These are phyloP conservation scores for Terana coerulea DNA, from an alignment of 768 basidiomycete genomes.

Conservation along the genomic window DNA sequence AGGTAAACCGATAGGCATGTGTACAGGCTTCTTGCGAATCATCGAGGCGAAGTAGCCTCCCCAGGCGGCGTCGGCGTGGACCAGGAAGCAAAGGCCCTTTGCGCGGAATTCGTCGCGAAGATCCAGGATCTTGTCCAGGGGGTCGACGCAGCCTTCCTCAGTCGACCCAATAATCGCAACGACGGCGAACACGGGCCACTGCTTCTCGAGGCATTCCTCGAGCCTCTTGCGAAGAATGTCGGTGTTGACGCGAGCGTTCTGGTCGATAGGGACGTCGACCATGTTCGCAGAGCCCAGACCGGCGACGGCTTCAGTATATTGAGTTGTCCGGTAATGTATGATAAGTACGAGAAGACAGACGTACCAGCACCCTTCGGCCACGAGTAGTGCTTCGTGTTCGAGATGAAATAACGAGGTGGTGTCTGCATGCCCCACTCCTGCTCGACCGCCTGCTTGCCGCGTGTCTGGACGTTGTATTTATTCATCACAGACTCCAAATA, in stretches of 20 bases:
- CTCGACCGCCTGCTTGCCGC: constrained; percentile 31
- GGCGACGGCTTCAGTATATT: constrained; percentile 29
- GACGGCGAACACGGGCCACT: constrained; percentile 37
- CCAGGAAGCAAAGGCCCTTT: constrained; percentile 34
- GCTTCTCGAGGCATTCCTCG: constrained; percentile 26
- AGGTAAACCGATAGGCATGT: background rate
- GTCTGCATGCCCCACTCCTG: constrained; percentile 19
- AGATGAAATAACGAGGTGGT: constrained; percentile 21
- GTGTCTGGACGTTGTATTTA: constrained; percentile 33
- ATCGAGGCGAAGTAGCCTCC: constrained; percentile 41
- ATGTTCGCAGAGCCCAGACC: constrained; percentile 41
- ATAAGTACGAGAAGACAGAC: constrained; percentile 9
- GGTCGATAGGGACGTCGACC: constrained; percentile 33
- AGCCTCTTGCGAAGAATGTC: constrained; percentile 25
- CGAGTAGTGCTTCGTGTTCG: constrained; percentile 38
- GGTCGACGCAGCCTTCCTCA: constrained; percentile 42
- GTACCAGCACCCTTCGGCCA: constrained; percentile 46
- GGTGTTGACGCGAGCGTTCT: constrained; percentile 33
- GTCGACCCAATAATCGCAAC: constrained; percentile 43
- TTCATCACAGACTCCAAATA: constrained; percentile 30
- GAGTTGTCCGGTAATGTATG: background rate
- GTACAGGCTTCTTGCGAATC: constrained; percentile 15
- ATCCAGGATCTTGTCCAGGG: constrained; percentile 32
- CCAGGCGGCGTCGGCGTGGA: constrained; percentile 46
- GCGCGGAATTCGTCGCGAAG: constrained; percentile 30